Evolutionary conservation across 2,329 filamentous ascomycete genomes (phyloP), one percentile per base, ranked within the genome.

Genomic region (Hypoxylon sp.): DNA sequence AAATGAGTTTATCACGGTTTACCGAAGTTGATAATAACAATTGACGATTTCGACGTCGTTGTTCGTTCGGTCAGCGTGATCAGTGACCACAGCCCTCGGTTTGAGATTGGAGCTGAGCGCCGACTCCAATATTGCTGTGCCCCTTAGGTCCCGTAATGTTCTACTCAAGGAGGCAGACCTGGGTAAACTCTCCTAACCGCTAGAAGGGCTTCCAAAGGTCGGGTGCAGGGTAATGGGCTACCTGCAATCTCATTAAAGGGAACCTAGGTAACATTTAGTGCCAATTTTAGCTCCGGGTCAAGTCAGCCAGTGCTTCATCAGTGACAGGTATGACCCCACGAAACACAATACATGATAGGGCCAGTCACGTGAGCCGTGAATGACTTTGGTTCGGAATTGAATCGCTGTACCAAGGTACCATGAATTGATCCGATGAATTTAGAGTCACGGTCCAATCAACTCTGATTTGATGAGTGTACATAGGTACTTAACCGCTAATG

Each of bases 161-260:
- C 50, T 53, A 42, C 20, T 45, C 44, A 20, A 44, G 36, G 22
- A 48, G 48, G 45, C 32, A 58, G 33, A 62, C 33, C 22, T n/a
- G n/a, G n/a, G n/a, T n/a, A n/a, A n/a, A n/a, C n/a, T n/a, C n/a
- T n/a, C n/a, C n/a, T n/a, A n/a, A n/a, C n/a, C n/a, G 45, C 53
- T 48, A 30, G 30, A 42, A 30, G 50, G 50, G 49, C 20, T 61
- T 51, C n/a, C n/a, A n/a, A n/a, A 54, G 57, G 36, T 62, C 42
- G 57, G 54, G 54, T 14, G 28, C 28, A 51, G 57, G 57, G 54
- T 59, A 54, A 53, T 59, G 64, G 55, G 56, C 53, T 46, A 60
- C 57, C 56, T 68, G 57, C 40, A 64, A 64, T 64, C 61, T 64
- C 61, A 64, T 56, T 51, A 55, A 50, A 46, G 42, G 42, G 55